Percentiles rank a stretch among this genome's conserved stretches.
Conservation (phyloP, 179 eudicot genomes). For the Heliamphora pulchella region DNA sequence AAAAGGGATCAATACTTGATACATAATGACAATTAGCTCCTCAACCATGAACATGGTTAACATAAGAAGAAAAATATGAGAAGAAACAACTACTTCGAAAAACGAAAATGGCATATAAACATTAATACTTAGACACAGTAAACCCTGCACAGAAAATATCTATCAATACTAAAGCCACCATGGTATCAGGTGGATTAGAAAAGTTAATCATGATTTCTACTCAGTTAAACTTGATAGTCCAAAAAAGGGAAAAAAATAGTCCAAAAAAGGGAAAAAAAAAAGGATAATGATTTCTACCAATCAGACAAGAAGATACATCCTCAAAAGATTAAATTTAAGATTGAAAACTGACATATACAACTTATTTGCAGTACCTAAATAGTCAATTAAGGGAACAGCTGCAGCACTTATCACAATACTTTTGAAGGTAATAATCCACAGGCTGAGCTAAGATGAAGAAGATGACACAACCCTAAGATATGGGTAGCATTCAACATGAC, state of each 20-base stretch:
- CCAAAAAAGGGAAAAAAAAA: too few species aligned
- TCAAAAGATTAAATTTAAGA: not conserved
- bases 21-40: not conserved
- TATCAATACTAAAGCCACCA: not conserved
- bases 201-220: not conserved
- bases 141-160: not conserved
- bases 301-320: not conserved
- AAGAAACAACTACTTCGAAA: not conserved
- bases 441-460: not conserved
- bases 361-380: not conserved
- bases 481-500: not conserved
- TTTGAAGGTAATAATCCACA: not conserved
- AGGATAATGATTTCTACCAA: too few species aligned
- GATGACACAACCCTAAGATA: not conserved
- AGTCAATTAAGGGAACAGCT: not conserved
- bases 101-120: not conserved
- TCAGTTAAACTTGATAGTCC: too few species aligned
- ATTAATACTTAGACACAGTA: not conserved
- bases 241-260: too few species aligned
- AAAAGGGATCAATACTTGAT: not conserved
- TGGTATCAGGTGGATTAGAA: not conserved
- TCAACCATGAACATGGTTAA: conserved; percentile 3
- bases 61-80: not conserved
- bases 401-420: not conserved
- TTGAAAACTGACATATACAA: not conserved